Percentiles rank a stretch among this genome's conserved stretches.
phyloP scores from a whole-genome alignment of 2,329 filamentous ascomycete species.

The Hypoxylon sp. region DNA sequence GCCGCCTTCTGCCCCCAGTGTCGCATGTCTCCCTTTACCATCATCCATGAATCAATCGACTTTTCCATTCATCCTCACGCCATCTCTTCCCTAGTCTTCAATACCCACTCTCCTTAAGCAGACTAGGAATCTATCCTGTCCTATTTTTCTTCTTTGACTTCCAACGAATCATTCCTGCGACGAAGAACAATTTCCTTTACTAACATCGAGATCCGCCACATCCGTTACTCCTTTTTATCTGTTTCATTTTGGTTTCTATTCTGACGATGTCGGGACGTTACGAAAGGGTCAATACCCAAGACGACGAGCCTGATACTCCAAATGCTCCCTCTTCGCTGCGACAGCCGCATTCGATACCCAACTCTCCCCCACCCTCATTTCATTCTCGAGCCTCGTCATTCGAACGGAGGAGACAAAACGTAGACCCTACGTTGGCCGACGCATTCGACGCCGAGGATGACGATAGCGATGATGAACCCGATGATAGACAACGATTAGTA shows the following conservation, averaged over 20 bases:
- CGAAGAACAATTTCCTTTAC: constrained; percentile 33
- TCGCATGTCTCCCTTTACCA: constrained; percentile 40
- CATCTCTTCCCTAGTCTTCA: constrained; percentile 34
- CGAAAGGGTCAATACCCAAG: constrained; percentile 71
- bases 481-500: constrained; percentile 90
- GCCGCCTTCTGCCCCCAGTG: constrained; percentile 26
- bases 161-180: constrained; percentile 32
- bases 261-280: constrained; percentile 67
- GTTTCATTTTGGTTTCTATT: constrained; percentile 34
- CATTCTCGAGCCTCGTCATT: constrained; percentile 83
- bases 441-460: constrained; percentile 89
- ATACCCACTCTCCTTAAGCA: constrained; percentile 32
- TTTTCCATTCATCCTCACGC: constrained; percentile 31
- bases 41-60: constrained; percentile 34
- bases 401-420: constrained; percentile 60
- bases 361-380: constrained; percentile 84
- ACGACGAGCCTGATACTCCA: constrained; percentile 63
- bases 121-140: constrained; percentile 34
- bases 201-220: constrained; percentile 27
- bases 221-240: constrained; percentile 28
- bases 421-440: constrained; percentile 88
- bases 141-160: constrained; percentile 29
- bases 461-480: constrained; percentile 76
- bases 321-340: constrained; percentile 49
- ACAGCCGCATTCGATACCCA: constrained; percentile 59